Evolutionary conservation across 139 green algal genomes (phyloP), one percentile per base, ranked within the genome.

Genomic region (Tetradesmus lagerheimii): DNA sequence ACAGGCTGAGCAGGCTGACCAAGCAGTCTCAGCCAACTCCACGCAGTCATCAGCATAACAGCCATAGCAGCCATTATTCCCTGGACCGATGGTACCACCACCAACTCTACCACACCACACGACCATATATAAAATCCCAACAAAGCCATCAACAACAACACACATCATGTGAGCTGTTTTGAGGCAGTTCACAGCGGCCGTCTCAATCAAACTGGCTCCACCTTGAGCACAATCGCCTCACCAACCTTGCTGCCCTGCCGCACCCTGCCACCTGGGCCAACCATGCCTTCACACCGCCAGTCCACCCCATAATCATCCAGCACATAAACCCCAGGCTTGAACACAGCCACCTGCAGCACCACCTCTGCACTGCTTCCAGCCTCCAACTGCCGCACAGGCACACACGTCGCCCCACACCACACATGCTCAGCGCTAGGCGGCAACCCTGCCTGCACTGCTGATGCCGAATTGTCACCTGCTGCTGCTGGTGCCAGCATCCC

Each of bases 391-490:
- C 71, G 77, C 66, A 95, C 37, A n/a, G 83, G 53, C 79, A 90
- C 88, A 31, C 75, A 89, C 20, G 92, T 93, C 4, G 74, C 50
- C 0, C 93, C 93, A 71, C 90, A 91, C 94, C 94, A 96, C 12
- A 86, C 75, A 27, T 93, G 90, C 64, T 92, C 93, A 4, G 82
- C 64, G 37, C 85, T 89, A 20, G 92, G 83, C 20, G 93, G 39
- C 89, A 95, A 43, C 1, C 89, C 87, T 29, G 91, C 91, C 62
- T 90, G 79, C 39, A 82, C 75, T 12, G 57, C 64, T 41, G 76
- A 4, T 27, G n/a, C 37, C 39, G 6, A 2, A n/a, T 2, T 1
- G 0, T 57, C 35, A 31, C 31, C 53, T n/a, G 25, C 53, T 78
- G 64, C 43, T 86, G 86, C 75, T 79, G 75, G 31, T 80, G 50